These are phyloP conservation scores for Cyphellophora europaea DNA, from an alignment of 2,329 filamentous ascomycete genomes.

Conservation along the genomic window DNA sequence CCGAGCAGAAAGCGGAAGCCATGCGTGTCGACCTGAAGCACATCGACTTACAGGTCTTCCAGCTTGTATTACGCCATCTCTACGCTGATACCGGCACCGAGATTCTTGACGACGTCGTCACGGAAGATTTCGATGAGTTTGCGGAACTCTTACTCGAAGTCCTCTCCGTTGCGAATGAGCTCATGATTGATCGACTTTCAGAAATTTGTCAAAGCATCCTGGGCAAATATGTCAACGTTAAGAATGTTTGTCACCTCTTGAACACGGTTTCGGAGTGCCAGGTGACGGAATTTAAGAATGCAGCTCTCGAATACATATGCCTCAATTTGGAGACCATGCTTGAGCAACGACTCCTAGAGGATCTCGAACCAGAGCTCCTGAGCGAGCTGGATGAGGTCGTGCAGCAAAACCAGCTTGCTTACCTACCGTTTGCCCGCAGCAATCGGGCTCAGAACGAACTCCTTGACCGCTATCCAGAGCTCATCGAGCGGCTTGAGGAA, in stretches of 20 bases:
- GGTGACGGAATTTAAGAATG: slow-evolving; percentile 76
- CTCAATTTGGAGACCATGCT: slow-evolving; percentile 86
- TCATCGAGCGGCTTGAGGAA: slow-evolving; percentile 28
- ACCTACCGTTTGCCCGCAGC: slow-evolving; percentile 67
- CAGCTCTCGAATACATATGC: slow-evolving; percentile 82
- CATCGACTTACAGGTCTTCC: slow-evolving; percentile 62
- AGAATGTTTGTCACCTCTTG: slow-evolving; percentile 76
- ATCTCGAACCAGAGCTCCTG: slow-evolving; percentile 76
- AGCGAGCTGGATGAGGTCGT: slow-evolving; percentile 71
- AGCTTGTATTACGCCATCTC: slow-evolving; percentile 68
- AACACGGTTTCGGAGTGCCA: slow-evolving; percentile 80
- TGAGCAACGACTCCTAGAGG: slow-evolving; percentile 73
- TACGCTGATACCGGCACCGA: slow-evolving; percentile 76
- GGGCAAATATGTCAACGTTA: slow-evolving; percentile 50
- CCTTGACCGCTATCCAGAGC: slow-evolving; percentile 35
- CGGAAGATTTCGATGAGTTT: slow-evolving; percentile 68
- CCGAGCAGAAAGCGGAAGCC: slow-evolving; percentile 34
- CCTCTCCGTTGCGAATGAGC: slow-evolving; percentile 79
- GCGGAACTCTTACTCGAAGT: slow-evolving; percentile 86
- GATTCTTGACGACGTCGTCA: slow-evolving; percentile 69
- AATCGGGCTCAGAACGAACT: slow-evolving; percentile 54
- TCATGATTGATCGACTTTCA: slow-evolving; percentile 87
- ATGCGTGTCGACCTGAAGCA: slow-evolving; percentile 76
- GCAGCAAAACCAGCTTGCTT: slow-evolving; percentile 70
- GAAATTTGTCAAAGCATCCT: slow-evolving; percentile 82